Evolutionary conservation across 2,329 filamentous ascomycete genomes (phyloP).

Genomic region (Arthrobotrys conoides): DNA sequence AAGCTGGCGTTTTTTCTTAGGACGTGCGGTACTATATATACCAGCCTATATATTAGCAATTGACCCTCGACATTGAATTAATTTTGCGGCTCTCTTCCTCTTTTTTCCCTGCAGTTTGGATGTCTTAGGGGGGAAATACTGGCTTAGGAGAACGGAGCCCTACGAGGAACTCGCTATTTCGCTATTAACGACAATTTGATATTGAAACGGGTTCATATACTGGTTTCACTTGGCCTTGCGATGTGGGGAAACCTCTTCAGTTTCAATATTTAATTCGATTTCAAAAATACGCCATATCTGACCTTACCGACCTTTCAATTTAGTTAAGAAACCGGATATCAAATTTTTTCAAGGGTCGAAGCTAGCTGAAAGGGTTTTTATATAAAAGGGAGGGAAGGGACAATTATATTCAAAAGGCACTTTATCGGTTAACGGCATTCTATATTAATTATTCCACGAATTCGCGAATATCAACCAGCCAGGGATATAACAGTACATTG

Average conservation of each 20-base stretch:
- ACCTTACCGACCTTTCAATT: neutral
- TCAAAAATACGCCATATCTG: neutral
- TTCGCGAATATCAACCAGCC: neutral
- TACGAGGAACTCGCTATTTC: neutral
- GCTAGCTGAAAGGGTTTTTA: neutral
- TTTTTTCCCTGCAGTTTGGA: neutral
- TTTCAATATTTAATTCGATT: neutral
- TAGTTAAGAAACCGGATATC: neutral
- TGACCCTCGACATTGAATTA: neutral
- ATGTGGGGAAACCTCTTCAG: neutral
- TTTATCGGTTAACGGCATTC: too few relatives aligned
- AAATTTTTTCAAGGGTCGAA: neutral
- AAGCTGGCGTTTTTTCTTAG: conserved; percentile 1
- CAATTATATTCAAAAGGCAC: too few relatives aligned
- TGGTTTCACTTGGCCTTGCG: conserved; percentile 14
- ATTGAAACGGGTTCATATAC: neutral
- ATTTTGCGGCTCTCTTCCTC: conserved; percentile 1
- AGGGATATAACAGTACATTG: neutral
- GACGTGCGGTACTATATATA: neutral
- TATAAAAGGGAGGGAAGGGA: neutral
- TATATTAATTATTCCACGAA: too few relatives aligned
- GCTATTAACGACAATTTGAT: neutral
- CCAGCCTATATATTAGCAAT: conserved; percentile 24
- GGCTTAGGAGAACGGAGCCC: neutral
- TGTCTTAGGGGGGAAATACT: neutral